Base-by-base conservation (phyloP, 2,329 filamentous ascomycete species). In the Xylariaceae sp. region DNA sequence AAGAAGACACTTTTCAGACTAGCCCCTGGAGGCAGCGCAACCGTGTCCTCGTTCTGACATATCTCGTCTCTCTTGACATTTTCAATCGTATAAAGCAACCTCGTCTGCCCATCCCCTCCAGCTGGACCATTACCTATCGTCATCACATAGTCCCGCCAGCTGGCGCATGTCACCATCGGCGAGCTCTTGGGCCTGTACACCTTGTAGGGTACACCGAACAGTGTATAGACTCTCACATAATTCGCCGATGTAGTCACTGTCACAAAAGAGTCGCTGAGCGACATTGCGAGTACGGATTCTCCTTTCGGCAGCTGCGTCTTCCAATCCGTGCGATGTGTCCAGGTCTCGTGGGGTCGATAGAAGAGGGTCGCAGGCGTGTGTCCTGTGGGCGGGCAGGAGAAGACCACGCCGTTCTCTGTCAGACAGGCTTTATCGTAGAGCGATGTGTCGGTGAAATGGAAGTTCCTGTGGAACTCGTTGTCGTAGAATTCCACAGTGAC, bases 401-500 rank as follows among this genome's bases (percentile, higher is more conserved):
- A 96, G 1, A 95, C 72, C 1, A 88, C 75, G 12, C 92, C 90
- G 40, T 86, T 81, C 41, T 94, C 85, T 52, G 86, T 81, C 41
- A 98, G 70, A 55, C 90, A 97, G 14, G 92, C 90, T 63, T 95
- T 96, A 65, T 98, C 92, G 63, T 97, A 97, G 3, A 88, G 73
- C 59, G 88, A 96, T 1, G 88, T 90, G 59, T 98, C 92, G 9
- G 89, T 97, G 60, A 98, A 97, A 66, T 97, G 92, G 55, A 96
- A 96, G 60, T 97, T 88, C 33, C 90, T 78, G 59, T 95, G 85
- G 43, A 85, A 81, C 51, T 94, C 88, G 42, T 88, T 84, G 61
- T 98, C 94, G 60, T 97, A 96, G 60, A 98, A 98, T 55, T 97
- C 92, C 2, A 97, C 89, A 0, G 89, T 96, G 9, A 98, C 83